A percentile compares a stretch with the other conserved stretches of the same genome.
These are phyloP conservation scores for Daedaleopsis sinensis DNA, from an alignment of 768 basidiomycete species.

Conservation along the genomic window DNA sequence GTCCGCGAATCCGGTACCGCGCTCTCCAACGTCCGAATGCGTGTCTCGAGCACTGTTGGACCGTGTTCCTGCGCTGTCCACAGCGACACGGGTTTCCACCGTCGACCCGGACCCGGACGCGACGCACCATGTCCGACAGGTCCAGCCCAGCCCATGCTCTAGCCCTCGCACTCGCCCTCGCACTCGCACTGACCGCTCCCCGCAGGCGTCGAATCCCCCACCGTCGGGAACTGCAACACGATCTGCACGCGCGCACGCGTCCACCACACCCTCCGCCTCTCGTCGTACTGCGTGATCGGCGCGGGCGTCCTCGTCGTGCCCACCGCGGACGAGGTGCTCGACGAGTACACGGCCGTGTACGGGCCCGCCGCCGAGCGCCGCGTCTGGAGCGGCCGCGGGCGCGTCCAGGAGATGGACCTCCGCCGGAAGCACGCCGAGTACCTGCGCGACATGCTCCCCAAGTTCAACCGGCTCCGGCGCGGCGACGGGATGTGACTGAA, in stretches of 20 bases:
- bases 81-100: no score
- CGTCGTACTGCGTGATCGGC: conserved; percentile 82
- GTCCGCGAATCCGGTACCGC: no score
- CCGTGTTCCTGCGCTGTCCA: no score
- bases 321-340: conserved; percentile 74
- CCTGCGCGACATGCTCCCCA: conserved; percentile 87
- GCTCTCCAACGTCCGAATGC: no score
- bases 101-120: no score
- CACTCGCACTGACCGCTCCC: background rate
- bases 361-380: conserved; percentile 75
- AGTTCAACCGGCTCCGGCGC: conserved; percentile 70
- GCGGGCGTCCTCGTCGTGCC: conserved; percentile 80
- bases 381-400: conserved; percentile 84
- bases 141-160: background rate
- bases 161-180: background rate
- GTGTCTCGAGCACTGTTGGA: no score
- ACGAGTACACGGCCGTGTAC: conserved; percentile 84
- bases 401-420: conserved; percentile 81
- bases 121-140: no score
- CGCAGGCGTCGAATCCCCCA: conserved; percentile 83
- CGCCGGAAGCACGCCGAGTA: conserved; percentile 90
- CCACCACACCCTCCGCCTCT: conserved; percentile 79
- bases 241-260: conserved; percentile 83
- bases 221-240: conserved; percentile 85
- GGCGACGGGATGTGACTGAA: conserved; percentile 18